These are phyloP conservation scores for Calonectria pauciramosa DNA, from an alignment of 2,329 filamentous ascomycete genomes.

Conservation along the genomic window DNA sequence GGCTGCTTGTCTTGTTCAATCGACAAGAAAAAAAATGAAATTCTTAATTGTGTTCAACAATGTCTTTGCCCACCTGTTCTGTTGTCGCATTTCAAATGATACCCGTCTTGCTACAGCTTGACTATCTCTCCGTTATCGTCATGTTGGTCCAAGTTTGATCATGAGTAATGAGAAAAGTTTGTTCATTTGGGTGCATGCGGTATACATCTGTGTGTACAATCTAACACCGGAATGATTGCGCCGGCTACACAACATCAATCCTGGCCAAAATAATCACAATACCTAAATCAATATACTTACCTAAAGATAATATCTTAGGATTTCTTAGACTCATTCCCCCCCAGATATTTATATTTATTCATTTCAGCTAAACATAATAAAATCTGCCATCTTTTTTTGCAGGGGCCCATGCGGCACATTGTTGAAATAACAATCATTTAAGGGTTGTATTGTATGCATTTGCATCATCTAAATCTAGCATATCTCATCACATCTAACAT, in stretches of 20 bases:
- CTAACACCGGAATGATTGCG: too few species aligned
- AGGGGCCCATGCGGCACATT: too few species aligned
- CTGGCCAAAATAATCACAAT: too few species aligned
- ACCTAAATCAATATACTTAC: too few species aligned
- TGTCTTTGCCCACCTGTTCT: neutral
- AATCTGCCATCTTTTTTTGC: too few species aligned
- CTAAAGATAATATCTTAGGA: too few species aligned
- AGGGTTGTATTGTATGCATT: too few species aligned
- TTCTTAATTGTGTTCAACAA: neutral
- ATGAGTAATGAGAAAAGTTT: neutral
- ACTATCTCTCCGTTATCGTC: neutral
- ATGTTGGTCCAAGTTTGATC: neutral
- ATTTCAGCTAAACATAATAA: too few species aligned
- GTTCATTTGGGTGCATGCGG: neutral
- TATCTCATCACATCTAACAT: neutral
- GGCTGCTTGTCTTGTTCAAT: neutral
- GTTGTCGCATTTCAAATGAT: neutral
- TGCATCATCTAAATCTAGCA: neutral
- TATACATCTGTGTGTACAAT: neutral
- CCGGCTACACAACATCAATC: too few species aligned
- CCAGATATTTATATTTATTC: too few species aligned
- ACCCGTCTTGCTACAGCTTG: neutral
- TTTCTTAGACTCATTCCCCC: too few species aligned
- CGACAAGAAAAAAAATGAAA: neutral
- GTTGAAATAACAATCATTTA: too few species aligned